A percentile compares a stretch with the other conserved stretches of the same genome.
These are phyloP conservation scores for Cladorrhinum sp. DNA, from an alignment of 2,329 filamentous ascomycete species.

Conservation along the genomic window DNA sequence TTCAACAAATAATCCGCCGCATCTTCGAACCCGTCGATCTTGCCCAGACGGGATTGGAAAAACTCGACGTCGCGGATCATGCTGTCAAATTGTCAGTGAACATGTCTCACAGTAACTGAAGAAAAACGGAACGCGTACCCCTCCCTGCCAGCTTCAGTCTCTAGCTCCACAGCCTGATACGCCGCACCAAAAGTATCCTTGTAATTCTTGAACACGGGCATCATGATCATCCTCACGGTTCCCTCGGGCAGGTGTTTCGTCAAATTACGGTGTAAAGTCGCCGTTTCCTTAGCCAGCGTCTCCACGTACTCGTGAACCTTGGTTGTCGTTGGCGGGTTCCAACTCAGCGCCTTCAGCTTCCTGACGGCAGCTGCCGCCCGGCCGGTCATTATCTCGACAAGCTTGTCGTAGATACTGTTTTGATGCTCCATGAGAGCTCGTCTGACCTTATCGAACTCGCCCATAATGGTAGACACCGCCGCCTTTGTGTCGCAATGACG, in stretches of 20 bases:
- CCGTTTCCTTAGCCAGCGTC: conserved; percentile 80
- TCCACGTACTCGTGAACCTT: conserved; percentile 73
- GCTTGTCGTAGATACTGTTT: conserved; percentile 83
- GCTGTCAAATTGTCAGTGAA: conserved; percentile 41
- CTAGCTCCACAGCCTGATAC: conserved; percentile 62
- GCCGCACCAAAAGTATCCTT: conserved; percentile 73
- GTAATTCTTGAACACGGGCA: conserved; percentile 78
- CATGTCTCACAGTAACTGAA: neutral
- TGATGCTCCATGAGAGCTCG: conserved; percentile 85
- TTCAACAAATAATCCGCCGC: conserved; percentile 66
- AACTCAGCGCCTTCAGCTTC: conserved; percentile 70
- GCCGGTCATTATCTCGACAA: conserved; percentile 87
- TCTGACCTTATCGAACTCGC: conserved; percentile 85
- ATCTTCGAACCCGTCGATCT: conserved; percentile 75
- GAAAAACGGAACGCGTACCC: conserved; percentile 52
- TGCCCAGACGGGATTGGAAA: conserved; percentile 67
- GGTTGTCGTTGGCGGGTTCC: conserved; percentile 55
- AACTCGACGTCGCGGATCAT: conserved; percentile 74
- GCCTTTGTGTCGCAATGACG: conserved; percentile 61
- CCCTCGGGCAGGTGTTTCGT: conserved; percentile 76
- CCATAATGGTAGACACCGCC: conserved; percentile 59
- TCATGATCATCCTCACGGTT: conserved; percentile 79
- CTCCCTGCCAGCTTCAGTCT: conserved; percentile 64
- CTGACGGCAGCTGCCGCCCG: conserved; percentile 72
- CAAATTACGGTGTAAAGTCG: conserved; percentile 77